A percentile compares a stretch with the other conserved stretches of the same genome.
phyloP scores from a whole-genome alignment of 306 rosid genomes.

The Leucaena leucocephala region DNA sequence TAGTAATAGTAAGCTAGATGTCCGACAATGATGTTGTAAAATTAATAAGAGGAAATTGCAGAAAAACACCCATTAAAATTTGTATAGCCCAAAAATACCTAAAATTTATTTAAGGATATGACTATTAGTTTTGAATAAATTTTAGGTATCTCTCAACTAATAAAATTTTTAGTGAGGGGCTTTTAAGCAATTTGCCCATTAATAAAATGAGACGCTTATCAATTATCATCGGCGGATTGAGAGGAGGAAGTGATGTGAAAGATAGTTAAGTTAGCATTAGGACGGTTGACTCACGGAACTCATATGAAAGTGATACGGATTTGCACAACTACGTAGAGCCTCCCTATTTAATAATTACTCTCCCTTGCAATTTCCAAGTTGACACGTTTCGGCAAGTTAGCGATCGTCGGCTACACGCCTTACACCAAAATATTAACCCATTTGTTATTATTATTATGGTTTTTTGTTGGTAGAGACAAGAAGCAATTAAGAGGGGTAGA shows the following conservation, averaged over 20 bases:
- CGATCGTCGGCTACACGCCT: background rate
- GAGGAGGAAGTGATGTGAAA: conserved; percentile 10
- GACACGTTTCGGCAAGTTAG: conserved; percentile 9
- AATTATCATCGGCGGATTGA: conserved; percentile 35
- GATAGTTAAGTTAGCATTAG: conserved; percentile 12
- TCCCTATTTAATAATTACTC: background rate
- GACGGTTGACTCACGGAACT: background rate
- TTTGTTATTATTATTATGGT: background rate
- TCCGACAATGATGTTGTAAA: background rate
- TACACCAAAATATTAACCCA: background rate
- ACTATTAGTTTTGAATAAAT: no score
- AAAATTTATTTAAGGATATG: no score
- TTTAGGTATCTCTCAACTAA: no score
- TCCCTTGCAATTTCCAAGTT: background rate
- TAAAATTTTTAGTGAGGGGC: no score
- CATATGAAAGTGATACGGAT: conserved; percentile 16
- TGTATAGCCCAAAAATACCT: no score
- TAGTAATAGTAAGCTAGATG: background rate
- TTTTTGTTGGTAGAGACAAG: conserved; percentile 1
- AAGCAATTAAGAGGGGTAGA: background rate
- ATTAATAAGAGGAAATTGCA: no score
- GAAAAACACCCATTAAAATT: no score
- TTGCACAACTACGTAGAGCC: background rate
- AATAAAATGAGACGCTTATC: conserved; percentile 2
- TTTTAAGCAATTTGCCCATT: no score